A percentile compares a stretch with the other conserved stretches of the same genome.
Evolutionary conservation across 164 flowering plant species (phyloP).

Genomic region (Stephania cephalantha): DNA sequence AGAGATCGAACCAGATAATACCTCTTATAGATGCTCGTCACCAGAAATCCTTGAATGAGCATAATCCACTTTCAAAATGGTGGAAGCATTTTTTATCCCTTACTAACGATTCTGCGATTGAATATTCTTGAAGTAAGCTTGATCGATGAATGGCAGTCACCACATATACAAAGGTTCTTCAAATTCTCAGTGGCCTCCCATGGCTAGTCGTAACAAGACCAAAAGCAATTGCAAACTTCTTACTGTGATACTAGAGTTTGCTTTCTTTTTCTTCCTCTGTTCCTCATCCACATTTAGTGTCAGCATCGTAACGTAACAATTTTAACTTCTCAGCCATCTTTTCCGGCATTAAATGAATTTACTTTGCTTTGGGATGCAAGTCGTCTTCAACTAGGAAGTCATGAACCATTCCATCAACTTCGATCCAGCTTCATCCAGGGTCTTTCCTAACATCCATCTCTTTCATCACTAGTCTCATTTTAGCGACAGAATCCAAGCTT

Average conservation of each 20-base stretch:
- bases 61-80: slow-evolving; percentile 11
- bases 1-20: background rate
- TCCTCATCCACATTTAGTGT: slow-evolving; percentile 45
- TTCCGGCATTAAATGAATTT: slow-evolving; percentile 44
- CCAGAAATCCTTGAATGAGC: slow-evolving; percentile 12
- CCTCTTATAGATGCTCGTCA: background rate
- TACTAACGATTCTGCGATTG: slow-evolving; percentile 4
- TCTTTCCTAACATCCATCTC: slow-evolving; percentile 48
- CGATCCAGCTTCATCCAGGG: slow-evolving; percentile 66
- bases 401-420: slow-evolving; percentile 44
- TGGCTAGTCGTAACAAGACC: slow-evolving; percentile 44
- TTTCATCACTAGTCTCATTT: slow-evolving; percentile 51
- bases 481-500: slow-evolving; percentile 45
- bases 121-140: slow-evolving; percentile 11
- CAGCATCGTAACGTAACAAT: slow-evolving; percentile 30
- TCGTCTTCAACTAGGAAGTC: slow-evolving; percentile 55
- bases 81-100: slow-evolving; percentile 12
- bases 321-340: slow-evolving; percentile 32
- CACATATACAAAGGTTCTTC: slow-evolving; percentile 55
- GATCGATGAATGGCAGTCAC: slow-evolving; percentile 45
- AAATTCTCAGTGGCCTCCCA: slow-evolving; percentile 25
- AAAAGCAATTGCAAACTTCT: slow-evolving; percentile 54
- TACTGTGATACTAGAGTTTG: slow-evolving; percentile 37
- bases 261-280: slow-evolving; percentile 25
- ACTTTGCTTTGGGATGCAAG: slow-evolving; percentile 35